Evolutionary conservation across 2,329 filamentous ascomycete species (phyloP).

Genomic region (Diaporthe ilicicola): DNA sequence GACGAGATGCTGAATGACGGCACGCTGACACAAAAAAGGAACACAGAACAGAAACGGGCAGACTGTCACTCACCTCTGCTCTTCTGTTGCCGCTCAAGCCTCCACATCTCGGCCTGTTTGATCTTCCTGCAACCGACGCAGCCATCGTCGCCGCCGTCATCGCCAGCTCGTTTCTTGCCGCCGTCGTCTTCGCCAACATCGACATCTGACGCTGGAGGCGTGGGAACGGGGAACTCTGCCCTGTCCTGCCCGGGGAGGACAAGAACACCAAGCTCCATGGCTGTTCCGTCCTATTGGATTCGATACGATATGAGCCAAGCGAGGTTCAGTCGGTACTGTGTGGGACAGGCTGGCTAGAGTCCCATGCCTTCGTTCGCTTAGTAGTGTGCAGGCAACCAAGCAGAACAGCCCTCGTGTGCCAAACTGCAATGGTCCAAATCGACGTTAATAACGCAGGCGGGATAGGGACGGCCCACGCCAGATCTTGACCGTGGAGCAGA

Average conservation of each 20-base stretch:
- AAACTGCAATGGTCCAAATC: background rate
- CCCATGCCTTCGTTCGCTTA: background rate
- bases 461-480: background rate
- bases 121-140: conserved; percentile 30
- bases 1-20: background rate
- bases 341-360: background rate
- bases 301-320: background rate
- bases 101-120: conserved; percentile 23
- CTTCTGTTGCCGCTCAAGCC: conserved; percentile 15
- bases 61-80: background rate
- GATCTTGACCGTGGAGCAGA: too few species aligned
- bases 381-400: background rate
- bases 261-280: background rate
- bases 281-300: background rate
- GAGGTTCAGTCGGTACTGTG: background rate
- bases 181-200: background rate
- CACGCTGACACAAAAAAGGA: background rate
- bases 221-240: conserved; percentile 14
- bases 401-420: background rate
- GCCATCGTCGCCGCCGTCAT: background rate
- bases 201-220: conserved; percentile 27
- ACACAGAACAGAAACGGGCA: background rate
- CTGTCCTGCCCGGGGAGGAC: background rate
- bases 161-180: background rate
- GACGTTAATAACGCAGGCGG: background rate